Conservation (phyloP, 1,284 basidiomycete genomes). For the Cutaneotrichosporon sp. region DNA sequence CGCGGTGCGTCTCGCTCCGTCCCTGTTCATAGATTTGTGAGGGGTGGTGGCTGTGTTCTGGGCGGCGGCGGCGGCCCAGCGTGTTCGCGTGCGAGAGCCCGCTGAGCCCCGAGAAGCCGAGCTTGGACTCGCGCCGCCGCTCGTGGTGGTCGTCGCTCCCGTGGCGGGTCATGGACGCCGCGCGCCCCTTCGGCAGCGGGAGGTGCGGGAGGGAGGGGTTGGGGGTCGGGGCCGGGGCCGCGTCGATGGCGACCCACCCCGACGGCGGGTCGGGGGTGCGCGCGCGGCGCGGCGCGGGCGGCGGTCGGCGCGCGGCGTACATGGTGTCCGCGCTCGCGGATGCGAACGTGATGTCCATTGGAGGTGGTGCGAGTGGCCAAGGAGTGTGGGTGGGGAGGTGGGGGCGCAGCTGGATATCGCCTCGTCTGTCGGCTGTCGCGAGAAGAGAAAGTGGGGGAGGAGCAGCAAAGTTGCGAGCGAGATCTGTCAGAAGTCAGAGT, state of each 20-base stretch:
- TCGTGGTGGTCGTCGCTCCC: conserved; percentile 6
- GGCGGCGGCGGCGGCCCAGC: not conserved
- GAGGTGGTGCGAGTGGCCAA: not conserved
- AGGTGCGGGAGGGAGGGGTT: not conserved
- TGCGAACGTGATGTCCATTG: too few relatives aligned
- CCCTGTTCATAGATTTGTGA: too few relatives aligned
- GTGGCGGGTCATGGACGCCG: not conserved
- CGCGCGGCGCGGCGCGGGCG: not conserved
- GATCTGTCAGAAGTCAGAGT: not conserved
- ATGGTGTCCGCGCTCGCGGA: too few relatives aligned
- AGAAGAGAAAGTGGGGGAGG: not conserved
- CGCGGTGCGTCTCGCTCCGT: not conserved
- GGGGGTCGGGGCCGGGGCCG: not conserved
- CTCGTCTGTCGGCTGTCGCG: not conserved
- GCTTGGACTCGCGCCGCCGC: conserved; percentile 3
- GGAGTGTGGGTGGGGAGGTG: not conserved
- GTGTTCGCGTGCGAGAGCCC: not conserved
- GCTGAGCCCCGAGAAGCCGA: not conserved
- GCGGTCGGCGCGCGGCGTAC: too few relatives aligned
- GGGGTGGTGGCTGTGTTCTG: not conserved
- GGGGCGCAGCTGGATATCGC: not conserved
- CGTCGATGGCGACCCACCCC: not conserved
- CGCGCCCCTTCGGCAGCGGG: not conserved
- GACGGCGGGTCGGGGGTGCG: not conserved
- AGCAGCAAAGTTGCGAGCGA: not conserved